These are phyloP conservation scores for Mentha longifolia DNA, from an alignment of 257 asterid species.

Conservation along the genomic window DNA sequence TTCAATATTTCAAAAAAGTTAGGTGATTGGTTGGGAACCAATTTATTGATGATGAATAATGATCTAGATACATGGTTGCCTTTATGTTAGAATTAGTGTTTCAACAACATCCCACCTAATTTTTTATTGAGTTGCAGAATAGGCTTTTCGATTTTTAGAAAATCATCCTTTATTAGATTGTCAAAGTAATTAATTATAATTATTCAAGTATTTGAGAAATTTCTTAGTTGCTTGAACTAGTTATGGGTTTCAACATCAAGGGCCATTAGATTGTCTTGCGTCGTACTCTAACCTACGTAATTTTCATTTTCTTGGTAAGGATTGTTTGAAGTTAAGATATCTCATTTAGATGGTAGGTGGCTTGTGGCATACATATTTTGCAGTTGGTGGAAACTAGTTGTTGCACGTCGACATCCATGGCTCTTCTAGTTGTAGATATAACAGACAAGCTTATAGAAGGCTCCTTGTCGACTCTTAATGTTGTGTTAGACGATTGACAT, in stretches of 20 bases:
- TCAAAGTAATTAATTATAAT: neutral
- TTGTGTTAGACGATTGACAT: neutral
- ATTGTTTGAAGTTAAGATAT: neutral
- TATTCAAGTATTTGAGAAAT: neutral
- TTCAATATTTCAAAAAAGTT: conserved; percentile 10
- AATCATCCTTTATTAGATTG: neutral
- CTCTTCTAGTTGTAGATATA: neutral
- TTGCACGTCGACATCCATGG: conserved; percentile 14
- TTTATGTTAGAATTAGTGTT: conserved; percentile 10
- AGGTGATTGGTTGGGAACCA: conserved; percentile 35
- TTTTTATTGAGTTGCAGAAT: neutral
- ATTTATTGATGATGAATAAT: conserved; percentile 13
- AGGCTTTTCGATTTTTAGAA: neutral
- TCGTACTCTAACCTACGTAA: neutral
- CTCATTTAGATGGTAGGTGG: conserved; percentile 1
- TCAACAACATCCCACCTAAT: conserved; percentile 21
- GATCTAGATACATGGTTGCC: conserved; percentile 9
- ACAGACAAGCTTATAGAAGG: neutral
- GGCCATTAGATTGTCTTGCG: neutral
- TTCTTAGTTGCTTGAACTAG: neutral
- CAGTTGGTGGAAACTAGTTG: conserved; percentile 2
- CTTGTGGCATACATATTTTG: neutral
- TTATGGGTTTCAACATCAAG: conserved; percentile 8
- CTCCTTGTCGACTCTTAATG: neutral
- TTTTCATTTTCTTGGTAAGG: neutral